phyloP scores from a whole-genome alignment of 2,329 filamentous ascomycete species.

The Ophiostoma montium region DNA sequence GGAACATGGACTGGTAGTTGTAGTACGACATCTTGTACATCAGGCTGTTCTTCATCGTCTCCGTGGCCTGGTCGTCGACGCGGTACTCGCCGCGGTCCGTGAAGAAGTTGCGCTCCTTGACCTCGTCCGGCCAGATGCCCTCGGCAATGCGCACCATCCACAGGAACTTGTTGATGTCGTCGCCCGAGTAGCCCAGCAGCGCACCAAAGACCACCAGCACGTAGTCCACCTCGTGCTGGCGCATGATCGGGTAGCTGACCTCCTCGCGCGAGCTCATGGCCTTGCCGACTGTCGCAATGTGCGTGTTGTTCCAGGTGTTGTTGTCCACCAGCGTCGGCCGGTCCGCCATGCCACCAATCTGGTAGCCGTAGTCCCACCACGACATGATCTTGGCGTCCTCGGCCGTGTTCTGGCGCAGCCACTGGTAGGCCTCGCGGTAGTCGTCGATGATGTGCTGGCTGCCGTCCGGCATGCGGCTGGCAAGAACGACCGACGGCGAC shows the following conservation, averaged over 20 bases:
- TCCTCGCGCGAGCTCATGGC: constrained; percentile 97
- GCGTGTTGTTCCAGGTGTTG: constrained; percentile 99
- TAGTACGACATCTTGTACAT: constrained; percentile 99
- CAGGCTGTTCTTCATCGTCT: constrained; percentile 97
- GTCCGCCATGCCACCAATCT: constrained; percentile 99
- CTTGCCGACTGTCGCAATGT: constrained; percentile 97
- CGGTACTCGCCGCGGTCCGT: constrained; percentile 87
- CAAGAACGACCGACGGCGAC: constrained; percentile 90
- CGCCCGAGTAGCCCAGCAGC: constrained; percentile 89
- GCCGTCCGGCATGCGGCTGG: constrained; percentile 82
- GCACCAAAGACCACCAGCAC: constrained; percentile 96
- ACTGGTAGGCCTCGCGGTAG: constrained; percentile 98
- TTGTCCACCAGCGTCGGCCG: constrained; percentile 95
- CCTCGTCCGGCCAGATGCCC: constrained; percentile 98
- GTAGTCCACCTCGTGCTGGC: constrained; percentile 96
- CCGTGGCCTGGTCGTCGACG: constrained; percentile 83
- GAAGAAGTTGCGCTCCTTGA: constrained; percentile 95
- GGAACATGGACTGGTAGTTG: constrained; percentile 90
- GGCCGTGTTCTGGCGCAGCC: constrained; percentile 93
- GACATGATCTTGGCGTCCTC: constrained; percentile 98
- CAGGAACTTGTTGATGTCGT: constrained; percentile 99
- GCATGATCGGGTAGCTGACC: constrained; percentile 96
- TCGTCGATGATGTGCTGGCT: constrained; percentile 98
- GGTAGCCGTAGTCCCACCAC: constrained; percentile 99
- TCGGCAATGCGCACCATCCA: constrained; percentile 99